Percentiles rank a stretch among this genome's conserved stretches.
These are phyloP conservation scores for Quercus variabilis DNA, from an alignment of 306 rosid species.

Conservation along the genomic window DNA sequence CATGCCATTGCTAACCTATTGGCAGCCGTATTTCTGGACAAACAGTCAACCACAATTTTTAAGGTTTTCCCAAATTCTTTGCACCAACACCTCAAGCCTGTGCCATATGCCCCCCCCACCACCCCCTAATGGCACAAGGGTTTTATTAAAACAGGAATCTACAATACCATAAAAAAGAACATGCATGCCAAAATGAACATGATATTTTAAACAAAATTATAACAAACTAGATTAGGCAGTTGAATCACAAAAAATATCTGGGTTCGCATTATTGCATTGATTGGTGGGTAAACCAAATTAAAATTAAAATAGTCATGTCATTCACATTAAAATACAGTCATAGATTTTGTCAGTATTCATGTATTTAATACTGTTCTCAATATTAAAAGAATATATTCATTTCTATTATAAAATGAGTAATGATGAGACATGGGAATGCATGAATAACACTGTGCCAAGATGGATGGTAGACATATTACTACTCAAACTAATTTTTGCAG, in stretches of 20 bases:
- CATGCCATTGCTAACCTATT: not conserved
- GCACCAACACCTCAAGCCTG: not conserved
- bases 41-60: not conserved
- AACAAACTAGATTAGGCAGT: not conserved
- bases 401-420: no score
- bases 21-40: not conserved
- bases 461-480: no score
- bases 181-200: not conserved
- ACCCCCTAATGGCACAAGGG: not conserved
- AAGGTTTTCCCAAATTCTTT: not conserved
- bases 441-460: no score
- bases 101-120: not conserved
- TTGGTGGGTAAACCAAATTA: no score
- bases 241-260: not conserved
- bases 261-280: not conserved
- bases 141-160: not conserved
- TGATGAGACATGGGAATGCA: no score
- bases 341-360: no score
- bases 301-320: no score
- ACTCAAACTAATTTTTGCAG: not conserved
- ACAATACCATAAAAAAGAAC: no score
- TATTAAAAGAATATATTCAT: no score
- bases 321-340: no score
- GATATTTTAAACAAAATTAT: not conserved
- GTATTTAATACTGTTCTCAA: no score